phyloP scores from a whole-genome alignment of 1,284 basidiomycete genomes.

The Clitocybe nebularis region DNA sequence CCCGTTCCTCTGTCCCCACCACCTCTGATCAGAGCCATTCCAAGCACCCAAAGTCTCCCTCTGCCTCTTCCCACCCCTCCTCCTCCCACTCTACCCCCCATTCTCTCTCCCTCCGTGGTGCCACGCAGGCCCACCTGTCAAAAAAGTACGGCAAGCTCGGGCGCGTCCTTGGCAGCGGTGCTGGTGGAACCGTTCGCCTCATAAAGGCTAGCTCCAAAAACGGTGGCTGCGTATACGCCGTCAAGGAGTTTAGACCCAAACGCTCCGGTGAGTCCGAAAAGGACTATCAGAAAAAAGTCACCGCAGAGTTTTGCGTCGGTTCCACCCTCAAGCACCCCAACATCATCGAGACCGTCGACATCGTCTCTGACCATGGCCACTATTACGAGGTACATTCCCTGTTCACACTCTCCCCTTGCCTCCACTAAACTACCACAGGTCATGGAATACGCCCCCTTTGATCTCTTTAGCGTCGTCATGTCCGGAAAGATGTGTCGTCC shows the following conservation, averaged over 20 bases:
- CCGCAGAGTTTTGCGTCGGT: conserved; percentile 97
- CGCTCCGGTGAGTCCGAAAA: conserved; percentile 86
- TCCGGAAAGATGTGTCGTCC: conserved; percentile 97
- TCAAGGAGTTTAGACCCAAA: conserved; percentile 95
- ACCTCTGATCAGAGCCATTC: conserved; percentile 6
- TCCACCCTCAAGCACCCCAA: conserved; percentile 94
- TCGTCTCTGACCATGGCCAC: conserved; percentile 95
- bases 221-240: conserved; percentile 85
- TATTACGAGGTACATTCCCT: conserved; percentile 83
- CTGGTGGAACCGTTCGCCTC: conserved; percentile 95
- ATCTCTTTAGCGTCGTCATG: conserved; percentile 99
- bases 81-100: conserved; percentile 13
- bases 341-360: conserved; percentile 98
- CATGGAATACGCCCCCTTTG: conserved; percentile 99
- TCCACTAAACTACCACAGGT: conserved; percentile 48
- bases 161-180: conserved; percentile 90
- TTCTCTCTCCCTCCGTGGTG: conserved; percentile 60
- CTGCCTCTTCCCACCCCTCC: conserved; percentile 19
- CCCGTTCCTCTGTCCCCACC: conserved; percentile 20
- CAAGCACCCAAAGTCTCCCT: conserved; percentile 21
- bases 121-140: conserved; percentile 86
- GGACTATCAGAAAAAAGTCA: conserved; percentile 98
- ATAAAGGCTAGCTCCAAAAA: conserved; percentile 85
- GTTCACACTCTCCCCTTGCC: conserved; percentile 11
- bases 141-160: conserved; percentile 99